Evolutionary conservation across 2,329 filamentous ascomycete genomes (phyloP).

Genomic region (Scedosporium minutisporum): DNA sequence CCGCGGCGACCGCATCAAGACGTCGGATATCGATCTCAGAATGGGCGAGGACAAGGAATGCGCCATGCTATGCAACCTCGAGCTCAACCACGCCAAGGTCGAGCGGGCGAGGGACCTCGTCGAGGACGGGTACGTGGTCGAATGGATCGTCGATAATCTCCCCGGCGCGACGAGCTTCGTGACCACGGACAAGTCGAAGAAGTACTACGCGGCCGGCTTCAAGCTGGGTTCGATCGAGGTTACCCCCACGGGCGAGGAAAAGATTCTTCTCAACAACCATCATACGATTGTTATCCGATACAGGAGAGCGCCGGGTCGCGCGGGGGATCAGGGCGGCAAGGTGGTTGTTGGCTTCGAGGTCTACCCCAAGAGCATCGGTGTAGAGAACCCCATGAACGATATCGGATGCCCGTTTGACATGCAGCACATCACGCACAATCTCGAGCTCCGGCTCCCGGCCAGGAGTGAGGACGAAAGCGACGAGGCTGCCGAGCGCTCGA

Average conservation of each 20-base stretch:
- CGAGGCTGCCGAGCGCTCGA: constrained; percentile 54
- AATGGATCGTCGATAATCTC: constrained; percentile 90
- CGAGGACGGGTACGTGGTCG: constrained; percentile 70
- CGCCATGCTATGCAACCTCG: constrained; percentile 60
- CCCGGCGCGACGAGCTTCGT: constrained; percentile 84
- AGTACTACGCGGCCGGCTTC: constrained; percentile 86
- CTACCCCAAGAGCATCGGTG: constrained; percentile 73
- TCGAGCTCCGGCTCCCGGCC: constrained; percentile 54
- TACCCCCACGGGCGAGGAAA: constrained; percentile 41
- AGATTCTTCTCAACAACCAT: constrained; percentile 78
- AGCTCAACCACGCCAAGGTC: constrained; percentile 55
- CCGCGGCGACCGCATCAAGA: constrained; percentile 74
- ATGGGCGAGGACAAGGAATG: constrained; percentile 71
- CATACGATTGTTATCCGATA: constrained; percentile 76
- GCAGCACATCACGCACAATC: constrained; percentile 49
- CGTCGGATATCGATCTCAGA: constrained; percentile 70
- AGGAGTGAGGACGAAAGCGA: constrained; percentile 38
- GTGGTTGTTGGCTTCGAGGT: constrained; percentile 85
- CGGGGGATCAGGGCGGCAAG: constrained; percentile 61
- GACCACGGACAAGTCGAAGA: constrained; percentile 71
- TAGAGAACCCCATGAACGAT: constrained; percentile 46
- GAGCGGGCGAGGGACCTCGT: constrained; percentile 63
- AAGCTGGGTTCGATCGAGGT: constrained; percentile 73
- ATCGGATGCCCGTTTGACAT: constrained; percentile 60
- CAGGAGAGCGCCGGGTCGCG: constrained; percentile 58